Evolutionary conservation across 2,329 filamentous ascomycete genomes (phyloP), one percentile per base, ranked within the genome.

Genomic region (Mycosphaerella sp.): DNA sequence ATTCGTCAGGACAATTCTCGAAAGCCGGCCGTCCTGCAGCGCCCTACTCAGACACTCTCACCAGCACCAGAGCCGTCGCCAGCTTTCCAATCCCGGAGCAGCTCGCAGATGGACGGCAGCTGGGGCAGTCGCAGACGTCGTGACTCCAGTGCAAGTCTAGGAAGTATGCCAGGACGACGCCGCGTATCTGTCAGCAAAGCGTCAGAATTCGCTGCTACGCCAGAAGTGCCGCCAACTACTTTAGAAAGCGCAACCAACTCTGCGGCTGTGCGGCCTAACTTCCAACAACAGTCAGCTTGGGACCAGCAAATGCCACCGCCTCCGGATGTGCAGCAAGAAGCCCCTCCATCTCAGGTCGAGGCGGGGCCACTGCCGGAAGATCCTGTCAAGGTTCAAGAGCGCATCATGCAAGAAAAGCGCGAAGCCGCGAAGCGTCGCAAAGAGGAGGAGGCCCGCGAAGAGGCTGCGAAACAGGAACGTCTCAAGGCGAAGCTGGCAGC

Each of bases 101-200:
- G 75, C 58, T 75, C 72, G 13, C 83, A 86, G 54, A 82, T 86
- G 58, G 82, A 81, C 53, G 71, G 68, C 32, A 69, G 74, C 2
- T 90, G 87, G 74, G 82, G 89, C 58, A 82, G 89, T 58, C 82
- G 89, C 59, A 82, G 89, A 55, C 53, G 58, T 30, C 84, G 91
- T 56, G 86, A 86, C 52, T 96, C 91, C 13, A 97, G 91, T 2
- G 85, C 95, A 36, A 96, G 90, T 67, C 89, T 88, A 49, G 87
- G 86, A 53, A 95, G 89, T 67, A 85, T 85, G 54, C 77, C 80
- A 34, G 80, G 83, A 57, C 77, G 78, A 60, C 79, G 85, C 59
- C 81, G 85, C 30, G 77, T 79, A 72, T 83, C 80, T 1, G 72
- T 62, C 40, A 57, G 73, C 56, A 74, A 74, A 56, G 67, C 70